Base-by-base conservation (phyloP, 2,329 filamentous ascomycete genomes). In the Colletotrichum tabaci region DNA sequence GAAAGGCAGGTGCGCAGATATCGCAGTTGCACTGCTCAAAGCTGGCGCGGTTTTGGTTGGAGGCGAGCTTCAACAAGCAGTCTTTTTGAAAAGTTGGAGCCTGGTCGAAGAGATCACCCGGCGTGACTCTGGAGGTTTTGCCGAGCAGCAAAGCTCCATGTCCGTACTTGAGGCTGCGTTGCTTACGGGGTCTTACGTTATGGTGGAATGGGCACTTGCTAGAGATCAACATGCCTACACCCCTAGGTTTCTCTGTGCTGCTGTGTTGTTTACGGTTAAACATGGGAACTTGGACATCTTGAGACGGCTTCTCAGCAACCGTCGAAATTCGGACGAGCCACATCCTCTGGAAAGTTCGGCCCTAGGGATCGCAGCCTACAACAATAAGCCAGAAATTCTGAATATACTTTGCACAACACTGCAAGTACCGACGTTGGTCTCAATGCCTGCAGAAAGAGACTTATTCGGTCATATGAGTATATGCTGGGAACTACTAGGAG, bases 161-260 rank as follows among this genome's bases (percentile, higher is more conserved):
- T 30, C 44, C 3, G 1, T n/a, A 9, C 64, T 67, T 15, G 46
- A 53, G n/a, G 23, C 35, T 13, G 55, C 47, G 4, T 44, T 67
- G 1, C 18, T 30, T 10, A 15, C 9, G 2, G 21, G 10, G 4
- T n/a, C 21, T 4, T 3, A 2, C 3, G 13, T 23, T 2, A n/a
- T 53, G 9, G 35, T 53, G 18, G 21, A 53, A 12, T 2, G 21
- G 9, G 16, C 38, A 2, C 6, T 68, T 1, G 7, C 21, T n/a
- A 7, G 2, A 0, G 16, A 8, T 18, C 46, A 35, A 2, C 2
- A 4, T 8, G 26, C 42, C 1, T 69, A 69, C 38, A 40, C 47
- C 7, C 4, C 35, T 4, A 1, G 3, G 1, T 12, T 15, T 3
- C 53, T 66, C 3, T 66, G 52, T 21, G 38, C 53, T 2, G 35